Evolutionary conservation across 495 filamentous ascomycete species (phyloP).

Genomic region (Cercophora sp.): DNA sequence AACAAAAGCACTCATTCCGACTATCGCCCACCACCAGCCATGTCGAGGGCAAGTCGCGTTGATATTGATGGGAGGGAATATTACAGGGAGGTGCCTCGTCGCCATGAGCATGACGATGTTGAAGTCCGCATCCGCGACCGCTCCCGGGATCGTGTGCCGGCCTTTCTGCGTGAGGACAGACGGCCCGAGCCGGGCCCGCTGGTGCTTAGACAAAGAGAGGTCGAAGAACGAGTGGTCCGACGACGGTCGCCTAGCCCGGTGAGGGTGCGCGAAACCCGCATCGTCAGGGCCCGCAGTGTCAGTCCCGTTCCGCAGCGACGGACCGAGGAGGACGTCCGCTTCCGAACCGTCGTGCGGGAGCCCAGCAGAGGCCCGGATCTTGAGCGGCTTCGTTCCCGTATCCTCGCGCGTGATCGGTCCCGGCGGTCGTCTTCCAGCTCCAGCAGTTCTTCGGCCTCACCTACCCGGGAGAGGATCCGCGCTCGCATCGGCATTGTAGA

Average conservation of each 20-base stretch:
- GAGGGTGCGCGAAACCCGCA: slow-evolving; percentile 29
- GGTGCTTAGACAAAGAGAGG: slow-evolving; percentile 43
- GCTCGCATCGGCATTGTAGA: slow-evolving; percentile 42
- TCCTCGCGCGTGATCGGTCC: slow-evolving; percentile 22
- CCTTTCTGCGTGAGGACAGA: slow-evolving; percentile 39
- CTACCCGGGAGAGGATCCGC: slow-evolving; percentile 25
- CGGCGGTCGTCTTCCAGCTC: too few relatives aligned
- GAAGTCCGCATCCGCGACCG: slow-evolving; percentile 35
- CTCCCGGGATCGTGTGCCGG: slow-evolving; percentile 33
- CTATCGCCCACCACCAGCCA: slow-evolving; percentile 17
- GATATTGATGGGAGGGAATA: slow-evolving; percentile 43
- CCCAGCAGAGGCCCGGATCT: slow-evolving; percentile 24
- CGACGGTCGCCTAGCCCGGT: slow-evolving; percentile 44
- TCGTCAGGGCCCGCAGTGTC: slow-evolving; percentile 31
- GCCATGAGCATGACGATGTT: slow-evolving; percentile 36
- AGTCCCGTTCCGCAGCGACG: slow-evolving; percentile 25
- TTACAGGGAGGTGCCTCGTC: slow-evolving; percentile 27
- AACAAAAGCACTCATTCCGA: not conserved
- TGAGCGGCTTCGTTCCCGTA: slow-evolving; percentile 29
- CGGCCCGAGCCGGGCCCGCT: slow-evolving; percentile 36
- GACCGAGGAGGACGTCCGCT: slow-evolving; percentile 26
- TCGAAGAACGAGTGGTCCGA: slow-evolving; percentile 40
- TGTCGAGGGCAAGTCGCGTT: slow-evolving; percentile 31
- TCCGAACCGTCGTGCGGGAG: slow-evolving; percentile 23
- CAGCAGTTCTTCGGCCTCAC: slow-evolving; percentile 27